Conservation (phyloP, 140 eudicot genomes). For the Erigeron philadelphicus region DNA sequence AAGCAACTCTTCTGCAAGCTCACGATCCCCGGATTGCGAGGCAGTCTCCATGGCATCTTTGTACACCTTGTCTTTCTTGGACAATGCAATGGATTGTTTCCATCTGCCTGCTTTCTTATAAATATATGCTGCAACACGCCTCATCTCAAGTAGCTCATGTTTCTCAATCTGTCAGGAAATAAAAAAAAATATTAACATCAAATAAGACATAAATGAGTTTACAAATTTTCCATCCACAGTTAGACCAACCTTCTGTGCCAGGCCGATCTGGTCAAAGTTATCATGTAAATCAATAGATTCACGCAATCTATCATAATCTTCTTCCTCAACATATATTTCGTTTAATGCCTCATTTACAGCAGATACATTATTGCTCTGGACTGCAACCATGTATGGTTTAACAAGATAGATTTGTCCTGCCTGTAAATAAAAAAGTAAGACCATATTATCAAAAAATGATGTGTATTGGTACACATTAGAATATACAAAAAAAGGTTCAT, state of each 20-base stretch:
- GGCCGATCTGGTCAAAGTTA: conserved; percentile 96
- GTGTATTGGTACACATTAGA: not conserved
- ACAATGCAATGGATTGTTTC: conserved; percentile 94
- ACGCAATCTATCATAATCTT: conserved; percentile 92
- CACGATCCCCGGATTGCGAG: conserved; percentile 97
- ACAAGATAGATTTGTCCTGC: conserved; percentile 88
- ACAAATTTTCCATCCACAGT: not conserved
- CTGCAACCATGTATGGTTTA: conserved; percentile 97
- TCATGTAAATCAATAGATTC: conserved; percentile 96
- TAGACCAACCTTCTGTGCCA: conserved; percentile 80
- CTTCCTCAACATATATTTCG: conserved; percentile 95
- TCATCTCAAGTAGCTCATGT: conserved; percentile 97
- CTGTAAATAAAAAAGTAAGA: conserved; percentile 33
- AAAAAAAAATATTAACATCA: not conserved
- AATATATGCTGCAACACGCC: conserved; percentile 95
- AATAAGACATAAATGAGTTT: not conserved
- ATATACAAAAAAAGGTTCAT: not conserved
- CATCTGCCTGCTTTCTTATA: conserved; percentile 97
- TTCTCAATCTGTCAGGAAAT: conserved; percentile 75
- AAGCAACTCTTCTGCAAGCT: conserved; percentile 91
- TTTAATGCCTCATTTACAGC: conserved; percentile 94
- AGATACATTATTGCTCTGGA: conserved; percentile 91
- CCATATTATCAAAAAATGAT: not conserved
- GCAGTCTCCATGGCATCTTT: conserved; percentile 99
- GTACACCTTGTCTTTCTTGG: conserved; percentile 89